phyloP scores from a whole-genome alignment of 805 yeast species.

The Lipomyces lipofer region DNA sequence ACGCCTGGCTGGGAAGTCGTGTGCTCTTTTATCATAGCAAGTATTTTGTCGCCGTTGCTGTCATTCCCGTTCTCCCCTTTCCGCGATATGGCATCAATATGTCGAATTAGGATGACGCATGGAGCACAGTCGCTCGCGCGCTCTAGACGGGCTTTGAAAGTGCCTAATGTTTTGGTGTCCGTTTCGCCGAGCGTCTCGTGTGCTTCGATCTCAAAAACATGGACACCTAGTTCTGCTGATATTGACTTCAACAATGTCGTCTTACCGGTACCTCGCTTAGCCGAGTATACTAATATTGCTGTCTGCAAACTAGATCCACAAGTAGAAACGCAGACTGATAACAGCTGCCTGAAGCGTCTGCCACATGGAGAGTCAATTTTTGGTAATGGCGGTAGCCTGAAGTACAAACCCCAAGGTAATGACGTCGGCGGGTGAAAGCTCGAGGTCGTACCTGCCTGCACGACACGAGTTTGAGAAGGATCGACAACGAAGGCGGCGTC shows the following conservation, averaged over 20 bases:
- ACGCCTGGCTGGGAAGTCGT: constrained; percentile 44
- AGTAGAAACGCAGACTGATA: constrained; percentile 44
- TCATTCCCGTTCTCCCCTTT: constrained; percentile 61
- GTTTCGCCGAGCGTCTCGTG: constrained; percentile 67
- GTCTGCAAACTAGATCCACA: constrained; percentile 51
- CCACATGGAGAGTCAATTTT: not conserved
- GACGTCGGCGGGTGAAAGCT: constrained; percentile 20
- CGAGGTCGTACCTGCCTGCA: constrained; percentile 61
- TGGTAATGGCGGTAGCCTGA: constrained; percentile 41
- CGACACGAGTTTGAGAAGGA: constrained; percentile 65
- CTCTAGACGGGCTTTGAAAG: constrained; percentile 74
- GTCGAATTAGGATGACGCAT: constrained; percentile 60
- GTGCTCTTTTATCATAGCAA: constrained; percentile 58
- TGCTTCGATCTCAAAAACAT: constrained; percentile 68
- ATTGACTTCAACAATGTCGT: constrained; percentile 58
- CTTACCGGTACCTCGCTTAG: constrained; percentile 79
- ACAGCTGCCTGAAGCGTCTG: constrained; percentile 5
- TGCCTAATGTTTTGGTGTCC: constrained; percentile 76
- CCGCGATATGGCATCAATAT: constrained; percentile 72
- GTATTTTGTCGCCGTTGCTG: constrained; percentile 47
- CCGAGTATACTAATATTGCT: constrained; percentile 64
- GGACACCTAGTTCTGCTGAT: constrained; percentile 61
- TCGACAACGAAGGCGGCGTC: constrained; percentile 53
- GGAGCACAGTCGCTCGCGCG: constrained; percentile 51
- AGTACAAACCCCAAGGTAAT: constrained; percentile 28